These are phyloP conservation scores for Quercus parvula DNA, from an alignment of 306 rosid species.

Conservation along the genomic window DNA sequence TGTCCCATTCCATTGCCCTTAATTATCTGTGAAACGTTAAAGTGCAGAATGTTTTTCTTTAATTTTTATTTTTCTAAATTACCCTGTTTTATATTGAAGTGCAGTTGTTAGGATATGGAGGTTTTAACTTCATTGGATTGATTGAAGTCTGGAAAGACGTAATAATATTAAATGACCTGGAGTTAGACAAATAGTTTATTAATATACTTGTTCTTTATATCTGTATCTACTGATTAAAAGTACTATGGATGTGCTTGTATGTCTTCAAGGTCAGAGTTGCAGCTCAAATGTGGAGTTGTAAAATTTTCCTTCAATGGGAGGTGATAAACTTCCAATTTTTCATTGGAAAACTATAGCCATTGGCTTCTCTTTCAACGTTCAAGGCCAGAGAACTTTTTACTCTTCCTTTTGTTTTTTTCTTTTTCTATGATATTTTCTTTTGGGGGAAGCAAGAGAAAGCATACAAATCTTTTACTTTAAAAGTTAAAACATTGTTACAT, in stretches of 20 bases:
- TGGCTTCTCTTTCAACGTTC: neutral
- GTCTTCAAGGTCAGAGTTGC: neutral
- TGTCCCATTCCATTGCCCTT: no score
- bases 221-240: neutral
- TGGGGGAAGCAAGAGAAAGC: neutral
- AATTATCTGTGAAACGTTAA: no score
- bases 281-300: neutral
- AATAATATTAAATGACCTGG: neutral
- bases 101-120: neutral
- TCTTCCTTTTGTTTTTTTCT: neutral
- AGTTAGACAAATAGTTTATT: neutral
- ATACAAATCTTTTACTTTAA: neutral
- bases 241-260: neutral
- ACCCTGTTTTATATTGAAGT: neutral
- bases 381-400: neutral
- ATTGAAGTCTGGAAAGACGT: neutral
- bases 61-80: neutral
- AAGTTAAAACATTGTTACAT: neutral
- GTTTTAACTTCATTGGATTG: neutral
- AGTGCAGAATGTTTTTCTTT: no score
- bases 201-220: neutral
- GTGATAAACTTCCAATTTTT: neutral
- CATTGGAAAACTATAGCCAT: neutral
- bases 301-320: neutral
- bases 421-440: neutral